phyloP scores from a whole-genome alignment of 1,284 basidiomycete genomes.

The Rhodotorula glutinis region DNA sequence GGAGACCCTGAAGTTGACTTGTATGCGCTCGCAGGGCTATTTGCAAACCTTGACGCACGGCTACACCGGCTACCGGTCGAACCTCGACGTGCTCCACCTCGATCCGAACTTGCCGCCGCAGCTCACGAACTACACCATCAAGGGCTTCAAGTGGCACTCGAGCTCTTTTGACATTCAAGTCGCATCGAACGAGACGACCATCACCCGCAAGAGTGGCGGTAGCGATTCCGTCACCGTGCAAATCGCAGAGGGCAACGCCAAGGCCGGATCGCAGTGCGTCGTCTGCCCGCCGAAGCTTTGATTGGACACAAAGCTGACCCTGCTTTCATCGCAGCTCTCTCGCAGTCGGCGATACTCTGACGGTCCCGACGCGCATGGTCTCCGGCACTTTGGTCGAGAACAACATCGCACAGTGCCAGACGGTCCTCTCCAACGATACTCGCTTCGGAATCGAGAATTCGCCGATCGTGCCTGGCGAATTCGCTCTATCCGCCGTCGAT shows the following conservation, averaged over 20 bases:
- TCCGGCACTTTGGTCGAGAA: slow-evolving; percentile 26
- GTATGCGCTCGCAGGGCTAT: slow-evolving; percentile 29
- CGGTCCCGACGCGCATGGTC: slow-evolving; percentile 21
- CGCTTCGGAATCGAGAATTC: slow-evolving; percentile 14
- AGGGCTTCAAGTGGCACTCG: slow-evolving; percentile 38
- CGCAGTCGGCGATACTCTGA: slow-evolving; percentile 15
- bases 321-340: slow-evolving; percentile 13
- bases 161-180: slow-evolving; percentile 37
- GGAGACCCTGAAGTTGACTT: no score
- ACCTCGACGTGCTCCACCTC: slow-evolving; percentile 37
- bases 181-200: slow-evolving; percentile 26
- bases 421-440: slow-evolving; percentile 23
- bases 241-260: slow-evolving; percentile 22
- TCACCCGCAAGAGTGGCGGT: slow-evolving; percentile 11
- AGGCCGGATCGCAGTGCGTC: slow-evolving; percentile 35
- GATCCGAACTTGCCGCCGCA: slow-evolving; percentile 43
- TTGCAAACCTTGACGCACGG: slow-evolving; percentile 36
- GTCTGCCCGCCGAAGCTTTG: not conserved
- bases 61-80: slow-evolving; percentile 41
- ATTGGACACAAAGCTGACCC: not conserved
- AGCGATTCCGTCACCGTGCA: slow-evolving; percentile 27
- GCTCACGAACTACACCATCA: slow-evolving; percentile 40
- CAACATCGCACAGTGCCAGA: slow-evolving; percentile 42
- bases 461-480: slow-evolving; percentile 39
- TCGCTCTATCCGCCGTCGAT: slow-evolving; percentile 41